These are phyloP conservation scores for Trametes cinnabarina DNA, from an alignment of 768 basidiomycete species.

Conservation along the genomic window DNA sequence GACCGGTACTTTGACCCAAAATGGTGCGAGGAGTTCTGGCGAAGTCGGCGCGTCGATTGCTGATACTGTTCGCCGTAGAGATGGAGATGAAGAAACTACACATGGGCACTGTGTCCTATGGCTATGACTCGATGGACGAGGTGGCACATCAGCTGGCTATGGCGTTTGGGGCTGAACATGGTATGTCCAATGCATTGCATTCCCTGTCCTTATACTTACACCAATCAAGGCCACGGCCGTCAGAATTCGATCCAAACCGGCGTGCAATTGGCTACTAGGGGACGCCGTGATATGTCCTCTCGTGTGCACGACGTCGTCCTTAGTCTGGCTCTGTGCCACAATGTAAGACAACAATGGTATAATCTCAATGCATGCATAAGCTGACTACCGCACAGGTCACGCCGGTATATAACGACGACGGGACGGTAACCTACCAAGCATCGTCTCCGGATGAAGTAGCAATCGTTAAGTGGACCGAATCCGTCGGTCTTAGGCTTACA, in stretches of 20 bases:
- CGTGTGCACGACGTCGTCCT: conserved; percentile 90
- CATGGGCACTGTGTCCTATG: conserved; percentile 98
- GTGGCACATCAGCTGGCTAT: conserved; percentile 87
- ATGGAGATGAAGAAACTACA: conserved; percentile 99
- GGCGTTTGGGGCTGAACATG: conserved; percentile 75
- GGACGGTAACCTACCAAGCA: conserved; percentile 93
- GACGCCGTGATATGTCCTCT: conserved; percentile 92
- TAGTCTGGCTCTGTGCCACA: conserved; percentile 93
- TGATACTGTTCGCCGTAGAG: conserved; percentile 49
- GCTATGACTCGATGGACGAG: conserved; percentile 98
- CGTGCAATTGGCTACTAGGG: conserved; percentile 78
- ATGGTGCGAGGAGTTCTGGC: conserved; percentile 55
- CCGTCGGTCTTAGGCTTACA: conserved; percentile 85
- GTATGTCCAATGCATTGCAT: conserved; percentile 31
- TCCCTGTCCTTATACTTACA: background rate
- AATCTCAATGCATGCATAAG: too few species aligned
- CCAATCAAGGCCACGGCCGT: conserved; percentile 2
- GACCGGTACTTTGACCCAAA: conserved; percentile 96
- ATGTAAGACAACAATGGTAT: conserved; percentile 55
- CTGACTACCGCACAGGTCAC: conserved; percentile 66
- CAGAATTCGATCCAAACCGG: conserved; percentile 66
- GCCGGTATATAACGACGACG: conserved; percentile 92
- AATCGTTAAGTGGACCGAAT: conserved; percentile 96
- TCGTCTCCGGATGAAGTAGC: conserved; percentile 99
- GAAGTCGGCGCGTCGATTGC: background rate